Base-by-base conservation (phyloP, 176 grass and related monocot genomes). In the Chrysopogon serrulatus region DNA sequence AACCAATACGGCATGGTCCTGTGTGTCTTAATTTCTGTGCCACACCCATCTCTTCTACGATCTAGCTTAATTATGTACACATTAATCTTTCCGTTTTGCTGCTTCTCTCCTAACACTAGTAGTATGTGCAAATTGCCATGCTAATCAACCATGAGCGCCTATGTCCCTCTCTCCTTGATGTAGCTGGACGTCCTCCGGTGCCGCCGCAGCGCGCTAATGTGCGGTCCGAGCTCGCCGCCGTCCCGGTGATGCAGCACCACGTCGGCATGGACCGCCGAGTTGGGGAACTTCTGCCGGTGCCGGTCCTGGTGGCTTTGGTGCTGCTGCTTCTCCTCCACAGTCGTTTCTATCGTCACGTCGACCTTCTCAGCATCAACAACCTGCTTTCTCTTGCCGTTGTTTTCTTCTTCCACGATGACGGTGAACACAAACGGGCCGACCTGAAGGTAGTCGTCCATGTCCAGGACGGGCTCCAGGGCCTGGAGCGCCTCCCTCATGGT, bases 351-450 rank as follows among this genome's bases (percentile, higher is more conserved):
- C 39, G 41, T 90, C 14, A 65, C 64, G 13, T 78, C 59, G n/a
- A 69, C 74, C 73, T 91, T 47, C 66, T 74, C 47, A 1, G 24
- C 19, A 0, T 74, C 59, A 0, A 35, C 31, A 4, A 54, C 5
- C 34, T 77, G 5, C 16, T n/a, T 41, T 75, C 75, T 31, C 18
- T 21, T 23, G 0, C 23, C 17, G 0, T 37, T 36, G 0, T 34
- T 47, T 24, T 19, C 21, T 1, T 94, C 84, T 30, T 92, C 92
- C 4, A 90, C 51, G 6, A 66, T 34, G n/a, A 94, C 63, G 0
- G 90, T 98, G 90, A 91, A 92, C 73, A 95, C 90, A 21, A 98
- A 95, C 1, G 90, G 3, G n/a, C 88, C 86, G 1, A 88, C 36
- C 0, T 87, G 48, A 0, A 86, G 60, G 84, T 86, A 87, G 13